These are phyloP conservation scores for Ceratocystis variospora DNA, from an alignment of 2,329 filamentous ascomycete species.

Conservation along the genomic window DNA sequence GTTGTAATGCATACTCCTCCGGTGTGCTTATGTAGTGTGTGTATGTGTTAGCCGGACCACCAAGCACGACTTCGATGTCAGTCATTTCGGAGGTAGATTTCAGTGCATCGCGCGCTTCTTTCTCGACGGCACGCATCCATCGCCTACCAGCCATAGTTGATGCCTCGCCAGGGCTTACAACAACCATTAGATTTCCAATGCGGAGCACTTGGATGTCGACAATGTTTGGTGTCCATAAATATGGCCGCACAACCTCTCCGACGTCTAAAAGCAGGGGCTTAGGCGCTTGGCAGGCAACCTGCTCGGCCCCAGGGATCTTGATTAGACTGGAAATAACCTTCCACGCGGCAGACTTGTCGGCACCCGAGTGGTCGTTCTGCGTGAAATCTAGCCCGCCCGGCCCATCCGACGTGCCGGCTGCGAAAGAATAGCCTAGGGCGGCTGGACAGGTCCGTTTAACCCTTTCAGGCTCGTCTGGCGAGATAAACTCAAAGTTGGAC, in stretches of 20 bases:
- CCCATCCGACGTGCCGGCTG: constrained; percentile 81
- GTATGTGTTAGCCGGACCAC: constrained; percentile 55
- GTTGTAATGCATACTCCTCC: constrained; percentile 57
- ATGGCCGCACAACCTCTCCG: constrained; percentile 63
- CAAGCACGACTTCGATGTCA: constrained; percentile 16
- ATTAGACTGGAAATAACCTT: constrained; percentile 57
- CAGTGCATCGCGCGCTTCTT: constrained; percentile 21
- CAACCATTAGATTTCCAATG: constrained; percentile 69
- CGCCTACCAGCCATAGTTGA: constrained; percentile 85
- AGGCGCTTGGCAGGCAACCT: constrained; percentile 60
- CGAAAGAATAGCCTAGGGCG: constrained; percentile 82
- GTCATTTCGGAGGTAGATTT: constrained; percentile 48
- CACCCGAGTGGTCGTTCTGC: constrained; percentile 63
- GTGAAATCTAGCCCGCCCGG: constrained; percentile 89
- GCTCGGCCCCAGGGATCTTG: constrained; percentile 53
- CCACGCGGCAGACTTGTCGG: constrained; percentile 61
- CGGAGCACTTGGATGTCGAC: constrained; percentile 79
- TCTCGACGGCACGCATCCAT: constrained; percentile 59
- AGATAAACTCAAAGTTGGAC: constrained; percentile 56
- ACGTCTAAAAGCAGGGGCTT: constrained; percentile 85
- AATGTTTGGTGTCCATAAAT: constrained; percentile 81
- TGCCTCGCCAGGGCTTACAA: constrained; percentile 75
- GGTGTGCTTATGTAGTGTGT: constrained; percentile 57
- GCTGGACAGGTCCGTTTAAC: constrained; percentile 67
- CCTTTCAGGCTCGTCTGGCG: constrained; percentile 50